Base-by-base conservation (phyloP, 2,329 filamentous ascomycete genomes). In the Colletotrichum sp. region DNA sequence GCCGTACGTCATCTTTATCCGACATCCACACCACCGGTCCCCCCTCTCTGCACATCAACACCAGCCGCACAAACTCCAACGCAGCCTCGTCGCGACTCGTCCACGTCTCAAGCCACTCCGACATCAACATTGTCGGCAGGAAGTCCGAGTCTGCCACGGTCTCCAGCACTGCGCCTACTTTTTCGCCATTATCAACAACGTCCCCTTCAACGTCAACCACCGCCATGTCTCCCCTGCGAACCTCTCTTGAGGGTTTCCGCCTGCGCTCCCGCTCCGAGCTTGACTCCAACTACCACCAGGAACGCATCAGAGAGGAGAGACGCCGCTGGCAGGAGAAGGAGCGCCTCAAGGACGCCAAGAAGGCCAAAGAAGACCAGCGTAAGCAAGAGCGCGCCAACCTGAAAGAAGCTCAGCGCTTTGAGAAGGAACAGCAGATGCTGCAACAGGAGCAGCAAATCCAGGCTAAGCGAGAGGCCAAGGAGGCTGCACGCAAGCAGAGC, bases 271-370 rank as follows among this genome's bases (percentile, higher is more conserved):
- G 89, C 74, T 91, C 90, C 54, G 90, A 92, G 76, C 83, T 91
- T 18, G 89, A 91, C 78, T 87, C 88, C 8, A 86, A 83, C 15
- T 76, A 74, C 31, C 88, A 89, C 33, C 84, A 87, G 65, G 90
- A 91, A 74, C 88, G 90, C 55, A 88, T 93, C 38, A 87, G 89
- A 58, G 88, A 89, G 78, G 91, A 90, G 6, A 90, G 91, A 67
- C 89, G 89, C 77, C 91, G 90, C 78, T 93, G 92, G 75, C 87
- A 91, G 78, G 88, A 91, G 79, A 90, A 89, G 79, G 90, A 93
- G 80, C 86, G 86, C 18, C 84, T 84, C 67, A 92, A 93, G 82
- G 88, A 92, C 43, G 90, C 92, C 79, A 92, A 91, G 78, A 90
- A 90, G 63, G 90, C 88, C 18, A 87, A 88, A 15, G 89, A 91